These are phyloP conservation scores for Glycine tomentella DNA, from an alignment of 306 rosid species.

Conservation along the genomic window DNA sequence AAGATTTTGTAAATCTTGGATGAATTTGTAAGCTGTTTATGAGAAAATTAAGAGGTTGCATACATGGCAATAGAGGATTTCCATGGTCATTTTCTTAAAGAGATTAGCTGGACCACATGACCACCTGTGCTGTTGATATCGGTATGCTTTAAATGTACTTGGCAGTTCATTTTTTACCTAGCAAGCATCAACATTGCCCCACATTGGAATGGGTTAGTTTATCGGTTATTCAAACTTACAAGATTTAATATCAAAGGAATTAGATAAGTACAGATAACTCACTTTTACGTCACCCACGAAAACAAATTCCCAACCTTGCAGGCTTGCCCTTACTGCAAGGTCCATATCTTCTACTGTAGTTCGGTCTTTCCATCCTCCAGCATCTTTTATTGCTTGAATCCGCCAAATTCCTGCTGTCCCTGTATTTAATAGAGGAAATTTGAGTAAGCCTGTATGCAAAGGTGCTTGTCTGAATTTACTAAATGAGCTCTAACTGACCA, in stretches of 20 bases:
- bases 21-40: background rate
- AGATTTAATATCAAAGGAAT: conserved; percentile 11
- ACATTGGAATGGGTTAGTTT: conserved; percentile 27
- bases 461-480: background rate
- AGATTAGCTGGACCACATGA: conserved; percentile 70
- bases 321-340: conserved; percentile 67
- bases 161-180: conserved; percentile 70
- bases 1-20: conserved; percentile 1
- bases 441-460: conserved; percentile 8
- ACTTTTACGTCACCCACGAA: conserved; percentile 62
- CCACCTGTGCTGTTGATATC: conserved; percentile 63
- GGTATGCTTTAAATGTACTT: conserved; percentile 62
- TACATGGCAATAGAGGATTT: conserved; percentile 55
- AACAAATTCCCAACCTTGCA: conserved; percentile 65
- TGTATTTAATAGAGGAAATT: conserved; percentile 40
- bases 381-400: conserved; percentile 60
- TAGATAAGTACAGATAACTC: conserved; percentile 38
- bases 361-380: conserved; percentile 74
- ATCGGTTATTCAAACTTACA: conserved; percentile 33
- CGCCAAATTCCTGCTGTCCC: conserved; percentile 71
- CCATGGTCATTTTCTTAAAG: conserved; percentile 60
- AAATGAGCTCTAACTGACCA: conserved; percentile 45
- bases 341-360: conserved; percentile 74
- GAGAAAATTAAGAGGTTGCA: conserved; percentile 27
- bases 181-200: conserved; percentile 11